Evolutionary conservation across 257 asterid species (phyloP), one percentile per base, ranked within the genome.

Genomic region (Fraxinus cuspidata): DNA sequence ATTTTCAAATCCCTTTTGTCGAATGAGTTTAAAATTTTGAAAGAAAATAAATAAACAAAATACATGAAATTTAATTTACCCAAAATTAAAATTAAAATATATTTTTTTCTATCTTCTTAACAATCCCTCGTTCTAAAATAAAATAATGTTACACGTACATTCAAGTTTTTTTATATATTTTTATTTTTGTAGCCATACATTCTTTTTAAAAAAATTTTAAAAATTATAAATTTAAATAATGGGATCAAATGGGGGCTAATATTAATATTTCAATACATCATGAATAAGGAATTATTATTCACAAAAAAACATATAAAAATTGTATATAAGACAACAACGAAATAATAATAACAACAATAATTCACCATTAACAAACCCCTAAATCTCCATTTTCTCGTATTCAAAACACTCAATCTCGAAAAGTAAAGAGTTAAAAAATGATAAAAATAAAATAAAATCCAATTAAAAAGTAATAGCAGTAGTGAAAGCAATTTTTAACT

Each of bases 401-500:
- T 68, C 80, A 79, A 75, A 27, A 78, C 73, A n/a, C 74, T 34
- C 72, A 72, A 78, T 78, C 83, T 42, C 77, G 21, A 70, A 58
- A 74, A 12, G 18, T 1, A 32, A n/a, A 32, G 13, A 21, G 19
- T 16, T 2, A 38, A 71, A 27, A 72, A 0, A 35, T 63, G 4
- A 21, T 21, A 0, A 37, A 63, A 31, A 38, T n/a, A n/a, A 35
- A 35, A 38, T 32, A 35, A 4, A 66, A 28, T 72, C 31, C 19
- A 74, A 53, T 66, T 49, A 28, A 69, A 32, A 44, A 19, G 38
- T 23, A 74, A 12, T 7, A 56, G 74, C 79, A 77, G 47, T 71
- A 83, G 79, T 56, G 72, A 42, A 27, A 72, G 32, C 78, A 79
- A 64, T 29, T 7, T 79, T 84, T 85, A 94, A 84, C 87, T 65